A percentile compares a stretch with the other conserved stretches of the same genome.
Evolutionary conservation across 78 protist genomes (phyloP).

Genomic region (Bigelowiella natans): DNA sequence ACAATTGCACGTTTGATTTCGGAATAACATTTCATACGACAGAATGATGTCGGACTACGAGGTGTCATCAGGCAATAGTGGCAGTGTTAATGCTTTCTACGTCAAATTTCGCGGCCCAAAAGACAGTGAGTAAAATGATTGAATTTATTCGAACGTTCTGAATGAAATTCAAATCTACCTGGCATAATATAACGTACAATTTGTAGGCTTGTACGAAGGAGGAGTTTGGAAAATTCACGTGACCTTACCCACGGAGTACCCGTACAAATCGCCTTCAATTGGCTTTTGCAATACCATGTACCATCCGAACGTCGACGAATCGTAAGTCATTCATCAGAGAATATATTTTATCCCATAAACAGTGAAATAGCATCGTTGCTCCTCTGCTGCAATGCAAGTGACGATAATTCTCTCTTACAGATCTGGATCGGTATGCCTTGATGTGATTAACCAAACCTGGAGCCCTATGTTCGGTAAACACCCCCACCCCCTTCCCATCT

Average conservation of each 20-base stretch:
- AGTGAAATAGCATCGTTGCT: too few species aligned
- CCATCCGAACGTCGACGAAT: constrained; percentile 92
- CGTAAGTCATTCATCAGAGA: constrained; percentile 27
- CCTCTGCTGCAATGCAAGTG: too few species aligned
- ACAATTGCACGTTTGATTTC: background rate
- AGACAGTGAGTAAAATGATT: constrained; percentile 62
- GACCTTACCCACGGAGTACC: constrained; percentile 81
- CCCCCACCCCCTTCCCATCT: background rate
- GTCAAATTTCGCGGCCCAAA: constrained; percentile 65
- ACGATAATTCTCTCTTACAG: constrained; percentile 17
- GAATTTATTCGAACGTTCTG: background rate
- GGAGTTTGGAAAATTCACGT: constrained; percentile 81
- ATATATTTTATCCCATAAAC: too few species aligned
- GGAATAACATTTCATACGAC: background rate
- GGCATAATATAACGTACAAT: background rate
- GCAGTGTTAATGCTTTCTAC: constrained; percentile 35
- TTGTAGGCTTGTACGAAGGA: constrained; percentile 73
- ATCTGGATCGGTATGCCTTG: constrained; percentile 92
- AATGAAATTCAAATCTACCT: background rate
- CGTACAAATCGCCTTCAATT: constrained; percentile 92
- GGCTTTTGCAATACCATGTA: constrained; percentile 71
- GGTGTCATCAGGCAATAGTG: constrained; percentile 31
- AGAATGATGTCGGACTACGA: constrained; percentile 62
- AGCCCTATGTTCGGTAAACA: constrained; percentile 81
- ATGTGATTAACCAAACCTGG: constrained; percentile 95